Base-by-base conservation (phyloP, 1,284 basidiomycete genomes). In the Marasmius tenuissimus region DNA sequence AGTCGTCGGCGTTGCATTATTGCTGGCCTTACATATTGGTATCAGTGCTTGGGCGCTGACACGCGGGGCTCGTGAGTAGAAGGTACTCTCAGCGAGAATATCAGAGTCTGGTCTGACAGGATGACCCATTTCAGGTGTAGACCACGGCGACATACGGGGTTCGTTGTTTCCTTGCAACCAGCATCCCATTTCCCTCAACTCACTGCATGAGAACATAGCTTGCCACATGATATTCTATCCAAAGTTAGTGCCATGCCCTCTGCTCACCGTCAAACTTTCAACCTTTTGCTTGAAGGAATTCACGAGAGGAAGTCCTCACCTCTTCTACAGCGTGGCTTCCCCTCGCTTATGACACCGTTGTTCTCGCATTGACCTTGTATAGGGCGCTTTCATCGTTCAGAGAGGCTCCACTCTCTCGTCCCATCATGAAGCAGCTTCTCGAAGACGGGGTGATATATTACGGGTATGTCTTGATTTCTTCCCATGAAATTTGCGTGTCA, bases 401-500 rank as follows among this genome's bases (percentile, higher is more conserved):
- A 20, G 64, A 68, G 14, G 70, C 69, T 14, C 64, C 69, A 11
- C 66, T 68, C 0, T 70, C 74, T 4, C 71, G 68, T 37, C 67
- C 5, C 5, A 16, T 80, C 11, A 53, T 78, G 49, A 69, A 67
- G 20, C 71, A 73, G 8, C 48, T 83, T 27, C 66, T 81, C 4
- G 68, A 72, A 53, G 78, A 83, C 47, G 81, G 82, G 1, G 58
- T 81, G n/a, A 39, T 79, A 37, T 83, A 82, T 63, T 83, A 81
- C 61, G 45, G 45, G 45, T 47, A n/a, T 16, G 45, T 47, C 9
- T 47, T n/a, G 27, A 4, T 27, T 27, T 27, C 27, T 27, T 4
- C 27, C 2, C 27, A 27, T 27, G 27, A 27, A 27, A 27, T 27
- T 27, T 27, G 27, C 27, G 27, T 27, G 27, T 27, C 27, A 27